Percentiles rank a stretch among this genome's conserved stretches.
phyloP scores from a whole-genome alignment of 345 rosid species.

The Erysimum cheiranthoides region DNA sequence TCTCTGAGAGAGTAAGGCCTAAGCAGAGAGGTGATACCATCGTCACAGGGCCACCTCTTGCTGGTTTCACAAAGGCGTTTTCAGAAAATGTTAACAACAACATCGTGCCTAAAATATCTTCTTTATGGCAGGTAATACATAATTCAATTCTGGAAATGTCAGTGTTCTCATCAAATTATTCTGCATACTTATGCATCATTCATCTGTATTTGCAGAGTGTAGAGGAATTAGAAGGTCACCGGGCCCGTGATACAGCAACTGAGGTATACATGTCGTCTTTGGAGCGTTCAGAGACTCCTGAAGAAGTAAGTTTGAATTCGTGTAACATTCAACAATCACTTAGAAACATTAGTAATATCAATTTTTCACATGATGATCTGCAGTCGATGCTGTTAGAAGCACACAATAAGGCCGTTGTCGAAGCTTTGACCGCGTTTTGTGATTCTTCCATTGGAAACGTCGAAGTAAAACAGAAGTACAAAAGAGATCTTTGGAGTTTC shows the following conservation, averaged over 20 bases:
- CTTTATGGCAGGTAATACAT: constrained; percentile 49
- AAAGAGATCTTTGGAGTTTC: constrained; percentile 48
- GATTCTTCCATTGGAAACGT: constrained; percentile 49
- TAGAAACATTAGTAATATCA: constrained; percentile 12
- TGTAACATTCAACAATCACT: constrained; percentile 19
- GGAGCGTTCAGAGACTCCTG: constrained; percentile 44
- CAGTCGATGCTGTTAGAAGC: constrained; percentile 51
- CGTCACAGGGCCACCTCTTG: constrained; percentile 57
- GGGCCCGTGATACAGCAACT: constrained; percentile 49
- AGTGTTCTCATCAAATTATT: constrained; percentile 16
- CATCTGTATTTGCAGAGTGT: constrained; percentile 40
- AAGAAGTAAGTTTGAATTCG: constrained; percentile 45
- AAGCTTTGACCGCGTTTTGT: constrained; percentile 49
- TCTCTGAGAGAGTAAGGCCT: constrained; percentile 53
- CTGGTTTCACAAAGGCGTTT: constrained; percentile 48
- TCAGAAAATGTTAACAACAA: constrained; percentile 48
- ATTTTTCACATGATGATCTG: constrained; percentile 22
- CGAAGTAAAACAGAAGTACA: constrained; percentile 46
- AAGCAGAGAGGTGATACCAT: constrained; percentile 49
- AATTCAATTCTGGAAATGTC: background rate
- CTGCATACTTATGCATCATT: constrained; percentile 28
- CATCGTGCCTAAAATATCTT: constrained; percentile 45
- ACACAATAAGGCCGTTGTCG: constrained; percentile 48
- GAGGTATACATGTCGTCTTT: constrained; percentile 52
- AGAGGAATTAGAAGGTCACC: constrained; percentile 50